phyloP scores from a whole-genome alignment of 345 rosid species.

The Heritiera littoralis region DNA sequence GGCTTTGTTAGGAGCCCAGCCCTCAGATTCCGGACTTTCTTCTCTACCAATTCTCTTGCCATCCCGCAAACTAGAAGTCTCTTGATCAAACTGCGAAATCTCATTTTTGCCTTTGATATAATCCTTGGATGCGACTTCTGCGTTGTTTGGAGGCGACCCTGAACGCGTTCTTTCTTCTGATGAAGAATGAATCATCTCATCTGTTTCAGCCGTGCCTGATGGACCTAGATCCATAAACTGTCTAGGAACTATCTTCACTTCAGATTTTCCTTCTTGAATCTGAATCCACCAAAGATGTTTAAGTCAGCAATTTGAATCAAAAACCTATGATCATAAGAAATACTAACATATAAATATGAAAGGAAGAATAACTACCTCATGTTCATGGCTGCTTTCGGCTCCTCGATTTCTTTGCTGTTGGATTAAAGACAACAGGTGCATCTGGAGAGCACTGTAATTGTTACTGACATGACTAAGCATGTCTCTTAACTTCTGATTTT shows the following conservation, averaged over 20 bases:
- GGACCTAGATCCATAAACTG: constrained; percentile 71
- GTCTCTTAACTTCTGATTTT: constrained; percentile 72
- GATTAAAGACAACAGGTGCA: constrained; percentile 64
- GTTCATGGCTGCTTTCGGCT: constrained; percentile 32
- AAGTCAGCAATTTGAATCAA: not conserved
- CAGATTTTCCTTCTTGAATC: constrained; percentile 45
- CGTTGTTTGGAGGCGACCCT: constrained; percentile 38
- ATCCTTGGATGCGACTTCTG: constrained; percentile 28
- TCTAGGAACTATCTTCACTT: constrained; percentile 55
- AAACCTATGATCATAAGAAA: not conserved
- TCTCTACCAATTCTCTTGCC: constrained; percentile 56
- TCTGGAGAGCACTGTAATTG: constrained; percentile 64
- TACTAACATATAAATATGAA: not conserved
- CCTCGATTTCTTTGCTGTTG: constrained; percentile 51
- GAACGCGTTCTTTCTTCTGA: constrained; percentile 83
- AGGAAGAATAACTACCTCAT: constrained; percentile 34
- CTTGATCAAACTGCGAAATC: constrained; percentile 34
- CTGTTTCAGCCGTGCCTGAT: constrained; percentile 34
- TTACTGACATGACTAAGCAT: constrained; percentile 71
- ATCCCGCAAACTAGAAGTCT: constrained; percentile 33
- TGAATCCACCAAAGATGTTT: constrained; percentile 22
- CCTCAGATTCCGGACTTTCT: constrained; percentile 70
- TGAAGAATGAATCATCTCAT: constrained; percentile 54
- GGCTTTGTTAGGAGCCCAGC: constrained; percentile 62
- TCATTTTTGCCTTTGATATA: constrained; percentile 31